phyloP scores from a whole-genome alignment of 2,329 filamentous ascomycete genomes.

The Calonectria multiphialidica region DNA sequence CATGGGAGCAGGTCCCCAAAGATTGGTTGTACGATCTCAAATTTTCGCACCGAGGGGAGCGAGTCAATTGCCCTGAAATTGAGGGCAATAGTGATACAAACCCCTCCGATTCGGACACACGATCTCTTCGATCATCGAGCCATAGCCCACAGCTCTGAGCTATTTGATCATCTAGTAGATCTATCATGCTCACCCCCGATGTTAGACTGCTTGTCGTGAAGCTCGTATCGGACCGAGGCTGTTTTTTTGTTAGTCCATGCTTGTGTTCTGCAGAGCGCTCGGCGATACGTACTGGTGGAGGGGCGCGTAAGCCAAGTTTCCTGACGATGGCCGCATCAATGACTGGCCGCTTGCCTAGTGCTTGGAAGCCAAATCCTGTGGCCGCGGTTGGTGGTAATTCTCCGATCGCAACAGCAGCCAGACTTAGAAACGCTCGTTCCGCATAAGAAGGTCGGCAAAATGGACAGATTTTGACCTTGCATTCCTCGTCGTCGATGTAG shows the following conservation, averaged over 20 bases:
- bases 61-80: constrained; percentile 33
- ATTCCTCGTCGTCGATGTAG: constrained; percentile 54
- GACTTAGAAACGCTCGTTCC: constrained; percentile 61
- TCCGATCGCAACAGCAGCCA: constrained; percentile 62
- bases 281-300: constrained; percentile 49
- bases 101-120: constrained; percentile 20
- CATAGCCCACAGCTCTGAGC: constrained; percentile 29
- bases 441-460: constrained; percentile 58
- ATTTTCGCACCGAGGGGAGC: constrained; percentile 41
- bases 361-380: constrained; percentile 65
- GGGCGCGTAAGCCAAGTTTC: constrained; percentile 54
- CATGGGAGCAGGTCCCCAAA: neutral
- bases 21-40: constrained; percentile 24
- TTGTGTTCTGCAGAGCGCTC: neutral
- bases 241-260: neutral
- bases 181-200: constrained; percentile 38
- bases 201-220: constrained; percentile 22
- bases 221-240: constrained; percentile 21
- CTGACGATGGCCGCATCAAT: constrained; percentile 53
- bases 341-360: constrained; percentile 57
- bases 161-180: constrained; percentile 45
- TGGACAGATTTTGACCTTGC: constrained; percentile 64
- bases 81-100: neutral
- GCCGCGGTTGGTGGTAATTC: constrained; percentile 63
- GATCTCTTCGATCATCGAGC: constrained; percentile 5